phyloP scores from a whole-genome alignment of 345 rosid species.

The Diplotaxis tenuifolia region DNA sequence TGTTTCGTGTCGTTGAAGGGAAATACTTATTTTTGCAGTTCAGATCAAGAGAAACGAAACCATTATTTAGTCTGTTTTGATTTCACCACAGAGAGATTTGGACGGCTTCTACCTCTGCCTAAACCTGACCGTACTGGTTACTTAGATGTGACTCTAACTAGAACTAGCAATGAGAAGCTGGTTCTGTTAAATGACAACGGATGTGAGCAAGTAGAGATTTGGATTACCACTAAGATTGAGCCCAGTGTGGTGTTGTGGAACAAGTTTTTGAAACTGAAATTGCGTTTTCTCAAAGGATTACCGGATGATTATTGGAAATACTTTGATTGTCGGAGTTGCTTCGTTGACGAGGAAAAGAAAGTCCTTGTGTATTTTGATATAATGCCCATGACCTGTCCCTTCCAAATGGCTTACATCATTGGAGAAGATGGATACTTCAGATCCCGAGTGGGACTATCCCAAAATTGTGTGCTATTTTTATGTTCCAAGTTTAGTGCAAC shows the following conservation, averaged over 20 bases:
- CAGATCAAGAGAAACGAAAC: background rate
- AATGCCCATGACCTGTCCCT: background rate
- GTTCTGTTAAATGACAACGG: background rate
- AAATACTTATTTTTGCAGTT: background rate
- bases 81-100: background rate
- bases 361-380: background rate
- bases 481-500: background rate
- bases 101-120: constrained; percentile 7
- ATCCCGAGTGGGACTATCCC: background rate
- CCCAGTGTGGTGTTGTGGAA: background rate
- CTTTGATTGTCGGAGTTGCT: background rate
- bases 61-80: background rate
- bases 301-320: background rate
- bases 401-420: background rate
- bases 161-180: background rate
- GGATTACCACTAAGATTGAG: background rate
- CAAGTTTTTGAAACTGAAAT: background rate
- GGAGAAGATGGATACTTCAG: background rate
- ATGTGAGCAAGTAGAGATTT: background rate
- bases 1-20: background rate
- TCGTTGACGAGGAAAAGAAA: constrained; percentile 1
- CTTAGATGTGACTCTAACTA: background rate
- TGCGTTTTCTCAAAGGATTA: background rate
- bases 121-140: background rate
- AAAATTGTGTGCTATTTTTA: background rate